Conservation (phyloP, 306 rosid genomes). For the Hippophae gyantsensis region DNA sequence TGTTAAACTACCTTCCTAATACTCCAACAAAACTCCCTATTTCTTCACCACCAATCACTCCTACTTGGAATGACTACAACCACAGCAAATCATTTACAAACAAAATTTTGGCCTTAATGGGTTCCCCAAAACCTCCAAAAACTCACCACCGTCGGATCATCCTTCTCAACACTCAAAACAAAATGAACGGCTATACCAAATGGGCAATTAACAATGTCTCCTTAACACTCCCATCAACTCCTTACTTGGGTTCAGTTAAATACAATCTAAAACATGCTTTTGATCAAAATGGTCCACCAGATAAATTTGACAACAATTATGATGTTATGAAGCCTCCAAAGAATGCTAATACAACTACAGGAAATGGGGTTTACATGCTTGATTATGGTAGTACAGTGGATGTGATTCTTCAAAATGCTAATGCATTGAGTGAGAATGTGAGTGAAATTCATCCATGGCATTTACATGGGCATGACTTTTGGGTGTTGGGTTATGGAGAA, state of each 20-base stretch:
- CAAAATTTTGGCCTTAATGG: conserved; percentile 42
- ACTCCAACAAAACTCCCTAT: conserved; percentile 46
- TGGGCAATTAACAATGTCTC: conserved; percentile 72
- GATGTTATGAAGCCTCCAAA: conserved; percentile 34
- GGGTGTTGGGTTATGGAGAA: conserved; percentile 82
- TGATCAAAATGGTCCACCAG: conserved; percentile 31
- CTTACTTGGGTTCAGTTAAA: conserved; percentile 54
- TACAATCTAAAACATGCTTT: conserved; percentile 21
- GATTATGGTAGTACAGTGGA: conserved; percentile 30
- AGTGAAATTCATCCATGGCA: conserved; percentile 95
- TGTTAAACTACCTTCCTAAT: conserved; percentile 48
- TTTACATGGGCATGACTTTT: conserved; percentile 81
- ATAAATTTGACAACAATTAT: conserved; percentile 25
- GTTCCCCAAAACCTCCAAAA: conserved; percentile 50
- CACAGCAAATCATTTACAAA: conserved; percentile 54
- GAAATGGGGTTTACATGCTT: conserved; percentile 47
- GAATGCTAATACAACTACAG: conserved; percentile 26
- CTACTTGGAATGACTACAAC: conserved; percentile 48
- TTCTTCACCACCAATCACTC: conserved; percentile 55
- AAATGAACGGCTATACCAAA: conserved; percentile 34
- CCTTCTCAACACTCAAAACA: conserved; percentile 80
- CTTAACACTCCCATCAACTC: conserved; percentile 49
- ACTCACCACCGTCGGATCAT: conserved; percentile 26
- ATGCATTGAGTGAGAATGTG: conserved; percentile 19
- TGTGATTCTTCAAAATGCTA: conserved; percentile 62